Evolutionary conservation across 768 basidiomycete genomes (phyloP).

Genomic region (Suillus tomentosus): DNA sequence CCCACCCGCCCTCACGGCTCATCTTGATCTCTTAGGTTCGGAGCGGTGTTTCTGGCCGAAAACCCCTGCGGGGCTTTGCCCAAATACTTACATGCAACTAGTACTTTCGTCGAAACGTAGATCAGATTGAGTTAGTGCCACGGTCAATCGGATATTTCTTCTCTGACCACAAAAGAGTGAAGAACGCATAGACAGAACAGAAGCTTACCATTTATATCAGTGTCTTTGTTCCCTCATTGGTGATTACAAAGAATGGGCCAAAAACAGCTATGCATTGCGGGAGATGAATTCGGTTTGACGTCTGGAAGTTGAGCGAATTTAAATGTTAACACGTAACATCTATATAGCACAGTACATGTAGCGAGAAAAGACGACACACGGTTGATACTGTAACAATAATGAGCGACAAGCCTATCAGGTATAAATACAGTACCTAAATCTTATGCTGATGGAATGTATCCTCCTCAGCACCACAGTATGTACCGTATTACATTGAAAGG

Average conservation of each 20-base stretch:
- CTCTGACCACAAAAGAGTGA: no score
- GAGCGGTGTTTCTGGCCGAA: no score
- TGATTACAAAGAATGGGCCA: neutral
- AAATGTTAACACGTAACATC: neutral
- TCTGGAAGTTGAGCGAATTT: neutral
- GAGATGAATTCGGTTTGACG: neutral
- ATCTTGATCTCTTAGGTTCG: no score
- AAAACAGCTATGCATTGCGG: neutral
- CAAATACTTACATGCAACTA: no score
- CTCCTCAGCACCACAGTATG: neutral
- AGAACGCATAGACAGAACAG: no score
- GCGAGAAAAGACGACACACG: neutral
- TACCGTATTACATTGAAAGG: neutral
- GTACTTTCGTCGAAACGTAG: no score
- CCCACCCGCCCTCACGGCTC: no score
- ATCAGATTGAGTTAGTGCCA: no score
- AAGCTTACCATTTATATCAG: conserved; percentile 3
- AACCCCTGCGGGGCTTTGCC: no score
- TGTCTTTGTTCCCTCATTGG: conserved; percentile 1
- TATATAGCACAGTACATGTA: no score
- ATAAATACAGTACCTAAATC: conserved; percentile 1
- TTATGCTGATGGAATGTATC: neutral
- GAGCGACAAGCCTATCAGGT: conserved; percentile 2
- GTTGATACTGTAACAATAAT: neutral
- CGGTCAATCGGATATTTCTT: no score